Evolutionary conservation across 495 filamentous ascomycete species (phyloP).

Genomic region (Hypoxylon perforatum): DNA sequence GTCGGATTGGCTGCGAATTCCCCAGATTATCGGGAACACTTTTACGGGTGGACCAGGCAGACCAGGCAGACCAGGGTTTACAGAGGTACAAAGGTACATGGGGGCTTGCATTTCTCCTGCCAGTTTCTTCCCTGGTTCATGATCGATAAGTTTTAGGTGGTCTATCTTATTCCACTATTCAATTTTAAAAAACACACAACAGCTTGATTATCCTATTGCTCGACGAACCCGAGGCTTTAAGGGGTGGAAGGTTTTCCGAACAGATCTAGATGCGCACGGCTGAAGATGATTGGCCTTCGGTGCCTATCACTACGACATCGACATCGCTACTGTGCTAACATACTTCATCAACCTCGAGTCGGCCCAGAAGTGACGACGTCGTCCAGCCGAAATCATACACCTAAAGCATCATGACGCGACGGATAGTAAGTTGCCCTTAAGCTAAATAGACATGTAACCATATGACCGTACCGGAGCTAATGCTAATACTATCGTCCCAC

Average conservation of each 20-base stretch:
- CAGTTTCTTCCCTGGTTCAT: constrained; percentile 7
- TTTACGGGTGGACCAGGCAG: neutral
- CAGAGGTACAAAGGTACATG: constrained; percentile 12
- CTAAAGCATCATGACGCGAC: constrained; percentile 56
- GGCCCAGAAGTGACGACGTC: constrained; percentile 21
- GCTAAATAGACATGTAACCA: neutral
- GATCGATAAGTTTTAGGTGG: no score
- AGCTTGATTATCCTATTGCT: neutral
- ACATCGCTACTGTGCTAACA: constrained; percentile 44
- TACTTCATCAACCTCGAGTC: constrained; percentile 23
- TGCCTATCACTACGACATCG: constrained; percentile 40
- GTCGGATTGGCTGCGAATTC: constrained; percentile 36
- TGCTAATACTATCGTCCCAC: constrained; percentile 31
- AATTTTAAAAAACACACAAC: no score
- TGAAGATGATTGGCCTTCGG: constrained; percentile 43
- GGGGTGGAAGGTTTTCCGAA: constrained; percentile 18
- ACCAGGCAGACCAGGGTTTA: no score
- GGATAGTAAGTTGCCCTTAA: constrained; percentile 52
- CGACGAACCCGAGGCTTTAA: neutral
- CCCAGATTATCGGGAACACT: constrained; percentile 39
- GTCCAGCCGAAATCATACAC: constrained; percentile 22
- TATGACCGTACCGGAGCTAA: constrained; percentile 30
- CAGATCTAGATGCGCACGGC: constrained; percentile 33
- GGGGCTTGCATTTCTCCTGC: constrained; percentile 11
- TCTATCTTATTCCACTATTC: no score